Percentiles rank a stretch among this genome's conserved stretches.
These are phyloP conservation scores for Cryphonectria radicalis DNA, from an alignment of 2,329 filamentous ascomycete species.

Conservation along the genomic window DNA sequence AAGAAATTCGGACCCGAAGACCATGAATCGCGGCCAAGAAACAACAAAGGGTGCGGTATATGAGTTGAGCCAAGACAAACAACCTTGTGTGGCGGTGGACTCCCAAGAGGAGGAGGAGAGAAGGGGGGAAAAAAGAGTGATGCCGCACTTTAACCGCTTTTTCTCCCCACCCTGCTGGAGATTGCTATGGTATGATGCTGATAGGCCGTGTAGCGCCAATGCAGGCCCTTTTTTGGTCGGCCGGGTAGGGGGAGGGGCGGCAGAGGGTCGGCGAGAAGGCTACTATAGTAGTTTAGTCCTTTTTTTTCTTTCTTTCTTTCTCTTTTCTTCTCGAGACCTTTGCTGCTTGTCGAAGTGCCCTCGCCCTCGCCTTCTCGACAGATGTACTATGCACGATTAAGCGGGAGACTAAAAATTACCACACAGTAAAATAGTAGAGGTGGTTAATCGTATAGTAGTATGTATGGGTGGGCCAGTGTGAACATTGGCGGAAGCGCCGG, in stretches of 20 bases:
- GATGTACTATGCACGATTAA: neutral
- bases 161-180: neutral
- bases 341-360: neutral
- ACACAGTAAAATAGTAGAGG: neutral
- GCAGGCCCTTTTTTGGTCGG: neutral
- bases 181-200: constrained; percentile 4
- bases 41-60: neutral
- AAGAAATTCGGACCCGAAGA: neutral
- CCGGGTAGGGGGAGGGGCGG: neutral
- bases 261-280: neutral
- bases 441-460: neutral
- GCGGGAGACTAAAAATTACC: neutral
- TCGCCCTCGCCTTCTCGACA: neutral
- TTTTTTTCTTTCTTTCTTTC: too few species aligned
- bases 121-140: neutral
- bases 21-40: neutral
- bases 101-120: neutral
- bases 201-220: constrained; percentile 5
- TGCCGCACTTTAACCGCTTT: neutral
- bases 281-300: neutral
- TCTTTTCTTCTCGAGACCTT: neutral
- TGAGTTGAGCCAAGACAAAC: neutral
- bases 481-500: neutral
- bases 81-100: neutral
- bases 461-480: neutral